Base-by-base conservation (phyloP, 306 rosid species). In the Vachellia collinsii region DNA sequence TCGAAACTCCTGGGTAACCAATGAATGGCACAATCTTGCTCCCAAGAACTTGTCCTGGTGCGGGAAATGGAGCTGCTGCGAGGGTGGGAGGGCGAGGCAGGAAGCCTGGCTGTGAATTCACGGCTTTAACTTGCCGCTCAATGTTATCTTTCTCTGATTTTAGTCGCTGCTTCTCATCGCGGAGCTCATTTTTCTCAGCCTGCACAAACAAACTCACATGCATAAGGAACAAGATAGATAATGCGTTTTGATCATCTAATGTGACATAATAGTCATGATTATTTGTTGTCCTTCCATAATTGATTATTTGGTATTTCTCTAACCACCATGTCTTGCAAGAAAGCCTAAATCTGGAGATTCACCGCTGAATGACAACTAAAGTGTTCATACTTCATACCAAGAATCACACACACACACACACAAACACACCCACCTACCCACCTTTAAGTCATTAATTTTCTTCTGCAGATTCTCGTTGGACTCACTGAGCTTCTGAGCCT, bases 111-210 rank as follows among this genome's bases (percentile, higher is more conserved):
- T 90, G 92, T 43, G 91, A 48, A 70, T 66, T 78, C 64, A 89
- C 17, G 76, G 80, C 83, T 68, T 89, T 89, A 41, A 90, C 72
- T 79, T 90, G 79, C 81, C 41, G 81, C 85, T 90, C 92, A 17
- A 91, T 76, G 38, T 54, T 87, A 23, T 93, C 93, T 88, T 90
- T 93, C 88, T 87, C 93, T n/a, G 82, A 80, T 81, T 91, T 91
- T n/a, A 93, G 84, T 84, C 85, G 82, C 86, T 86, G 98, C 87
- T 91, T 90, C 92, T 93, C 97, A 47, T 88, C 88, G 3, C 93
- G 92, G 47, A 91, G 98, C 84, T 91, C 97, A 22, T 83, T 91
- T 87, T 93, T 93, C 90, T 93, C 98, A 16, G 86, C 90, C 98
- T 93, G 47, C 38, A 79, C 61, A 80, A 71, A 84, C 46, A 69